These are phyloP conservation scores for Nitzschia putrida DNA, from an alignment of 108 stramenopile genomes.

Conservation along the genomic window DNA sequence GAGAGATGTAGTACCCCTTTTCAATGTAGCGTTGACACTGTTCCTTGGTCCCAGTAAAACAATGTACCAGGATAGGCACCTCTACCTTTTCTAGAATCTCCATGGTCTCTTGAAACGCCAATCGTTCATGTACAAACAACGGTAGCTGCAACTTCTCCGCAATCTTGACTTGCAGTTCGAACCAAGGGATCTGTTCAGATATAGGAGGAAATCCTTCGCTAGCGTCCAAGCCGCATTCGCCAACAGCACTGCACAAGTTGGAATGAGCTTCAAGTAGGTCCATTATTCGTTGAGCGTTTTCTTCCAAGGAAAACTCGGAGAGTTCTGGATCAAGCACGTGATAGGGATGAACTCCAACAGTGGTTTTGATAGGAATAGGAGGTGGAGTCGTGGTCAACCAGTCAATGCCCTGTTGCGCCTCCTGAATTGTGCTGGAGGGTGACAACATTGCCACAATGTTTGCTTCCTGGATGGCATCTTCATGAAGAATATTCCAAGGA, in stretches of 20 bases:
- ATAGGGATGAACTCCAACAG: conserved; percentile 83
- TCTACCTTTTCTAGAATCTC: conserved; percentile 50
- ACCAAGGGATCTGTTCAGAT: conserved; percentile 61
- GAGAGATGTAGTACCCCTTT: conserved; percentile 67
- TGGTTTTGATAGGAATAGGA: conserved; percentile 37
- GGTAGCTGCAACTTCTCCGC: conserved; percentile 63
- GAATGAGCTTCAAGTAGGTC: neutral
- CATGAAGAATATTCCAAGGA: conserved; percentile 36
- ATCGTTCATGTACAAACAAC: conserved; percentile 78
- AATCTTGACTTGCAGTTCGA: conserved; percentile 61
- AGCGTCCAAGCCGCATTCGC: conserved; percentile 79
- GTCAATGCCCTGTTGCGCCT: conserved; percentile 44
- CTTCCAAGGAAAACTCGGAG: conserved; percentile 10
- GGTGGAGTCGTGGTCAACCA: conserved; percentile 14
- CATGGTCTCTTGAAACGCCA: conserved; percentile 67
- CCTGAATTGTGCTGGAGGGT: conserved; percentile 68
- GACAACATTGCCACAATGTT: conserved; percentile 75
- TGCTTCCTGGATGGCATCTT: conserved; percentile 47
- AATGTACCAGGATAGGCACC: conserved; percentile 73
- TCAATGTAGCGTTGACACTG: conserved; percentile 67
- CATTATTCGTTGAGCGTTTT: conserved; percentile 3
- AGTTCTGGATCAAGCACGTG: conserved; percentile 50
- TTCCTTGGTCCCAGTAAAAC: conserved; percentile 75
- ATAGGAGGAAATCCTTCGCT: conserved; percentile 75
- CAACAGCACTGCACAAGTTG: conserved; percentile 56